Base-by-base conservation (phyloP, 2,329 filamentous ascomycete species). In the Sporothrix humicola region DNA sequence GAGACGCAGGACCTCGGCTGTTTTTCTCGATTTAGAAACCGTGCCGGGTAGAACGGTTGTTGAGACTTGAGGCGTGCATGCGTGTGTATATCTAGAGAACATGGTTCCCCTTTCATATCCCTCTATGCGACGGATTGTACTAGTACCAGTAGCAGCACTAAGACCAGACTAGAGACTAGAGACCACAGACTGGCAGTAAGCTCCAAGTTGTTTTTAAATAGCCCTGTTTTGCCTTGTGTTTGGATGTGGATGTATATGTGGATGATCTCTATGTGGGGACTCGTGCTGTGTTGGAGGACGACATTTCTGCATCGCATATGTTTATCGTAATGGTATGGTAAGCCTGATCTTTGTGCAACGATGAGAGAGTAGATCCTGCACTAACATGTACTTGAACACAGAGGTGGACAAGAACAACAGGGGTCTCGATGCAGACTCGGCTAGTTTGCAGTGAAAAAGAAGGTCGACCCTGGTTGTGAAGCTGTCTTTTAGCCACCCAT, bases 361-460 rank as follows among this genome's bases (percentile, higher is more conserved):
- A 9, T 1, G n/a, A 23, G 31, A 26, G 31, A 52, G 12, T 37
- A 72, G 73, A 74, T 74, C 70, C 70, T 74, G 73, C 73, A 69
- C 69, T 23, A 26, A 5, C 23, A 9, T 68, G 65, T n/a, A 52
- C 46, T 68, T 15, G 7, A n/a, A 26, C 20, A 12, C 1, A 66
- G 42, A 68, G 42, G n/a, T 37, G 20, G 9, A 52, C 37, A 37
- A 23, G 31, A 50, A 23, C 5, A 23, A 13, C 69, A 56, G 54
- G 73, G 73, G 69, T 72, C 10, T 10, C 13, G 37, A 74, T 74
- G 73, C 73, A 74, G 10, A 50, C 65, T 74, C 73, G 73, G 70
- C 56, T 74, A 72, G 8, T 44, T 63, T 56, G 17, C 56, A 66
- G 54, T n/a, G 48, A 10, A 15, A 10, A 52, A 54, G 9, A 17